Evolutionary conservation across 257 asterid genomes (phyloP).

Genomic region (Penstemon eatonii): DNA sequence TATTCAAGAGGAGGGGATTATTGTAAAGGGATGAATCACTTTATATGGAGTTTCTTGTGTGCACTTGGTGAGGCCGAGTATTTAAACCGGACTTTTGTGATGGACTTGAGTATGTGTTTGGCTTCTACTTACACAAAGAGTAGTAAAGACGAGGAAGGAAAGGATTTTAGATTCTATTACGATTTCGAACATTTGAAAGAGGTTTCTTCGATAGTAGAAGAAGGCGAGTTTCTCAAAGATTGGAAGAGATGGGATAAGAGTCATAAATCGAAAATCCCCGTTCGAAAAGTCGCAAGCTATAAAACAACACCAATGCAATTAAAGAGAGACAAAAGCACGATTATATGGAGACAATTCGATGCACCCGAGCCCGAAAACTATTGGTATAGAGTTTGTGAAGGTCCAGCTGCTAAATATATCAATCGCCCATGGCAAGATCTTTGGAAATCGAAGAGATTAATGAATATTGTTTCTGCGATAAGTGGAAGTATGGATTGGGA

Average conservation of each 20-base stretch:
- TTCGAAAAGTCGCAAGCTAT: constrained; percentile 9
- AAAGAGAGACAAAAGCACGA: constrained; percentile 41
- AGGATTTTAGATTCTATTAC: constrained; percentile 76
- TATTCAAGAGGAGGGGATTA: constrained; percentile 82
- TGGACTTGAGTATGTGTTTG: constrained; percentile 78
- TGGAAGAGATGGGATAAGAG: constrained; percentile 66
- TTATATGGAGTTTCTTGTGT: constrained; percentile 82
- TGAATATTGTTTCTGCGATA: constrained; percentile 66
- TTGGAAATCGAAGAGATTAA: constrained; percentile 62
- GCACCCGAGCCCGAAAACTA: constrained; percentile 68
- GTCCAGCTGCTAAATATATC: constrained; percentile 49
- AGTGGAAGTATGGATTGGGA: constrained; percentile 69
- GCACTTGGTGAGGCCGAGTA: constrained; percentile 88
- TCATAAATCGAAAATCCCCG: constrained; percentile 26
- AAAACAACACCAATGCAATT: constrained; percentile 60
- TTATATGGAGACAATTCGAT: constrained; percentile 14
- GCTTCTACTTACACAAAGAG: constrained; percentile 63
- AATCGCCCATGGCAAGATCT: constrained; percentile 75
- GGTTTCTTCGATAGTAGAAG: constrained; percentile 62
- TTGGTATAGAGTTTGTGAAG: constrained; percentile 86
- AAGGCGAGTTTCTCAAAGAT: constrained; percentile 50
- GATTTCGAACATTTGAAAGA: constrained; percentile 84
- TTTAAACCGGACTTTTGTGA: constrained; percentile 80
- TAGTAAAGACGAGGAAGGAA: constrained; percentile 77
- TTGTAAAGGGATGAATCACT: constrained; percentile 83